Conservation (phyloP, 2,329 filamentous ascomycete genomes). For the Diaporthe sp. region DNA sequence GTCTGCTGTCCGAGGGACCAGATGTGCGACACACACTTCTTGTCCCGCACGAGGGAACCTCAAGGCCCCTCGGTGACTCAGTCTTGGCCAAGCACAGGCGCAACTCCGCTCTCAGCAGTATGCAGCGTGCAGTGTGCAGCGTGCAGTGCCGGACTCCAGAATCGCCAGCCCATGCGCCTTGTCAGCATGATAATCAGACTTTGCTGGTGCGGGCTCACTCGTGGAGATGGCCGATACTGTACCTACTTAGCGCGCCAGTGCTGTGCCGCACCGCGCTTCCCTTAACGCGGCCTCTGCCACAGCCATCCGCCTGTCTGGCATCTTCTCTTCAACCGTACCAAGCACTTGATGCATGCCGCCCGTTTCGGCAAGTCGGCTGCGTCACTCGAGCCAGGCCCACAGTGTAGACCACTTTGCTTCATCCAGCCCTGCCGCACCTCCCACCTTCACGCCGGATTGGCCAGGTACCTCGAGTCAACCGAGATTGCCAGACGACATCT, state of each 20-base stretch:
- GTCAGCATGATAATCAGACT: slow-evolving; percentile 8
- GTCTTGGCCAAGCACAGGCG: background rate
- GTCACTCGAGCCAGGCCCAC: slow-evolving; percentile 26
- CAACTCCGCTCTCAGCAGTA: background rate
- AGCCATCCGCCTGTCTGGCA: slow-evolving; percentile 1
- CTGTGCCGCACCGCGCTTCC: slow-evolving; percentile 35
- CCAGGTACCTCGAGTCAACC: slow-evolving; percentile 23
- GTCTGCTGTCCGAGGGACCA: background rate
- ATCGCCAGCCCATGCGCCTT: slow-evolving; percentile 17
- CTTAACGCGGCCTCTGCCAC: slow-evolving; percentile 4
- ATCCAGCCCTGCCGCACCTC: slow-evolving; percentile 12
- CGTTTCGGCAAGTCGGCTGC: slow-evolving; percentile 31
- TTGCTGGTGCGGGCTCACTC: background rate
- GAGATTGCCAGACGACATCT: slow-evolving; percentile 32
- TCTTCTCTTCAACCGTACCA: slow-evolving; percentile 2
- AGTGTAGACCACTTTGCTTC: slow-evolving; percentile 22
- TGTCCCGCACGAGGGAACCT: background rate
- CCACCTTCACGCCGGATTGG: slow-evolving; percentile 30
- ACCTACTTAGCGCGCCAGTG: slow-evolving; percentile 25
- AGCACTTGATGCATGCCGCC: slow-evolving; percentile 13
- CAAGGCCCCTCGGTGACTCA: slow-evolving; percentile 27
- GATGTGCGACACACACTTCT: background rate
- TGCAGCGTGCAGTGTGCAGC: background rate
- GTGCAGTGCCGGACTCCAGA: background rate
- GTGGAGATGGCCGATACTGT: slow-evolving; percentile 3